phyloP scores from a whole-genome alignment of 371 early-diverging fungal genomes.

The Rhizopus arrhizus region DNA sequence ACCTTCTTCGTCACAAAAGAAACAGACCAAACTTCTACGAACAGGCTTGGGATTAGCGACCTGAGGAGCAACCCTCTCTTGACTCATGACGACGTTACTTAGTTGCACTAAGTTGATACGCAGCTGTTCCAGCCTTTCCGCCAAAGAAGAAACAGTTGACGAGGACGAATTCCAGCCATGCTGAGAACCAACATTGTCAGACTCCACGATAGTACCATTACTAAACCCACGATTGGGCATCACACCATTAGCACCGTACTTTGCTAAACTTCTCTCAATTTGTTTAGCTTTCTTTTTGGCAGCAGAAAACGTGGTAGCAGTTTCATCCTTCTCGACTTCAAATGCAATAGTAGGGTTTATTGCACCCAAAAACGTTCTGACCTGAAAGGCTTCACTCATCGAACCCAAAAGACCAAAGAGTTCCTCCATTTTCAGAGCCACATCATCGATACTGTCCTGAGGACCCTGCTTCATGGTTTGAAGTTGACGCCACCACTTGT shows the following conservation, averaged over 20 bases:
- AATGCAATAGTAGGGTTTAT: constrained; percentile 7
- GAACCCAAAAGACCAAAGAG: constrained; percentile 6
- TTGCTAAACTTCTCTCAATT: constrained; percentile 3
- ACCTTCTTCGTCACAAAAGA: constrained; percentile 4
- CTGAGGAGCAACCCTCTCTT: no score
- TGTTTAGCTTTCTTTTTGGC: constrained; percentile 7
- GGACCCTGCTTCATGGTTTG: no score
- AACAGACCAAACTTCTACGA: background rate
- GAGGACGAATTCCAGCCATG: background rate
- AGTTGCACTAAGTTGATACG: constrained; percentile 10
- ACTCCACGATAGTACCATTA: background rate
- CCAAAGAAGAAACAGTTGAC: constrained; percentile 1
- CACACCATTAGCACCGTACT: background rate
- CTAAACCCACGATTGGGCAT: background rate
- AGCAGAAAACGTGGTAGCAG: background rate
- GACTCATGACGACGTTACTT: background rate
- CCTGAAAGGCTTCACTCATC: constrained; percentile 3
- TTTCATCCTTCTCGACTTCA: constrained; percentile 17
- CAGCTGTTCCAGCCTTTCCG: constrained; percentile 9
- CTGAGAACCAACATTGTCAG: background rate
- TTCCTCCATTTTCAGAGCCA: constrained; percentile 13
- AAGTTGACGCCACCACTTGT: no score
- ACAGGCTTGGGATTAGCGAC: no score
- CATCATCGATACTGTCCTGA: constrained; percentile 4
- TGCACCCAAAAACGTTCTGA: constrained; percentile 17